phyloP scores from a whole-genome alignment of 1,284 basidiomycete genomes.

The Tremellales sp. region DNA sequence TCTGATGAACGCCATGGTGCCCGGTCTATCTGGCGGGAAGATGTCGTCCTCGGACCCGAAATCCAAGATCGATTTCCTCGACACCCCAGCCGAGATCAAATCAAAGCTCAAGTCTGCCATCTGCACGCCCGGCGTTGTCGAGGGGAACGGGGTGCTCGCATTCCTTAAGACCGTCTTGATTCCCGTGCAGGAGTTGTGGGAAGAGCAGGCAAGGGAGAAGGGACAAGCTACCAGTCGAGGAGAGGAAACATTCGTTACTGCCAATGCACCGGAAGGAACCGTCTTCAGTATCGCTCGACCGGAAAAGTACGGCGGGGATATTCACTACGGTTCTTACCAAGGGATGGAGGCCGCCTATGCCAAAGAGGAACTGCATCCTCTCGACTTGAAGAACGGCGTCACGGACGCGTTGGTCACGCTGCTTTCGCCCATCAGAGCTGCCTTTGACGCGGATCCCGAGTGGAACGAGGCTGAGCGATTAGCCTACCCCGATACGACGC shows the following conservation, averaged over 20 bases:
- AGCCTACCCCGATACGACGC: conserved; percentile 73
- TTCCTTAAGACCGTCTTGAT: conserved; percentile 87
- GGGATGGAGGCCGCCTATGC: conserved; percentile 73
- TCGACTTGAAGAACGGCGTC: conserved; percentile 82
- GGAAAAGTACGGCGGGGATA: conserved; percentile 76
- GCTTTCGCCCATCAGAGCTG: conserved; percentile 74
- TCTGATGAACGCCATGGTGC: conserved; percentile 98
- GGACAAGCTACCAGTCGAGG: conserved; percentile 32
- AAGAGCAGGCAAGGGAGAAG: conserved; percentile 53
- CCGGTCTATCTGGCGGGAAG: conserved; percentile 88
- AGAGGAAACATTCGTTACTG: conserved; percentile 57
- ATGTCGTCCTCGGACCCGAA: conserved; percentile 99
- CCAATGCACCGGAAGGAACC: conserved; percentile 72
- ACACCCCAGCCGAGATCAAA: conserved; percentile 74
- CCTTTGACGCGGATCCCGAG: conserved; percentile 70
- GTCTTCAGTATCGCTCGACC: conserved; percentile 75
- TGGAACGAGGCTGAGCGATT: conserved; percentile 74
- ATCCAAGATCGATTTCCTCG: conserved; percentile 97
- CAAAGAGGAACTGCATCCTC: conserved; percentile 76
- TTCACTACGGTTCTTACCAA: conserved; percentile 69
- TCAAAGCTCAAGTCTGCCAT: conserved; percentile 91
- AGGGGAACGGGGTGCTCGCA: conserved; percentile 85
- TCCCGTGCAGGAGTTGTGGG: conserved; percentile 73
- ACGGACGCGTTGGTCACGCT: conserved; percentile 73
- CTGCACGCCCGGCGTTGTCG: conserved; percentile 88